Base-by-base conservation (phyloP, 2,329 filamentous ascomycete genomes). In the Xylaria sp. region DNA sequence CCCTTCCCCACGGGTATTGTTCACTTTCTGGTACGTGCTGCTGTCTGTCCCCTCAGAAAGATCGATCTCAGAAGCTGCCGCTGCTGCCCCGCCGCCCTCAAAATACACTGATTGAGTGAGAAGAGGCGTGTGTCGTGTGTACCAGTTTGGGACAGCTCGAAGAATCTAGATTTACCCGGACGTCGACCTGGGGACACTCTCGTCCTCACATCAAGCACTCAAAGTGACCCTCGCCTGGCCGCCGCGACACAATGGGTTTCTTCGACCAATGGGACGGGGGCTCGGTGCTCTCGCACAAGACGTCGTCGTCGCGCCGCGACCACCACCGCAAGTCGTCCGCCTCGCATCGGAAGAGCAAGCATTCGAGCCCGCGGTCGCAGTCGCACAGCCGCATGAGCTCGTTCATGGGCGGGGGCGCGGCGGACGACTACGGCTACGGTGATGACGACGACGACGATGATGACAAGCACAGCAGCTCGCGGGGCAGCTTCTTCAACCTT, bases 231-330 rank as follows among this genome's bases (percentile, higher is more conserved):
- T 21, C n/a, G n/a, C 17, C 45, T 37, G 34, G 46, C 13, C 34
- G 9, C 38, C 42, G 18, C 39, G 13, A 57, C 21, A 9, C 21
- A 9, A 70, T 70, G 68, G 68, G 68, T 19, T 62, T 69, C 57
- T 68, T 64, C 47, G 66, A 69, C 42, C n/a, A n/a, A n/a, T 69
- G 66, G 67, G 68, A 70, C 56, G 60, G 61, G 51, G 67, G 61
- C 11, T 70, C 68, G 45, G 66, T 68, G 43, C 73, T 71, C 40
- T 69, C 66, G 54, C 54, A 57, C 45, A 60, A 52, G 41, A 52
- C 45, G 13, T 45, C 54, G 41, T 57, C 56, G 38, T 56, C 53
- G 16, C 59, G 54, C n/a, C 42, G 50, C 47, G 37, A 38, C 37
- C 54, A 46, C 37, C 45, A 54, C 48, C 44, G 53, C 39, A 60